Base-by-base conservation (phyloP, 2,329 filamentous ascomycete genomes). In the Trichoderma sp. region DNA sequence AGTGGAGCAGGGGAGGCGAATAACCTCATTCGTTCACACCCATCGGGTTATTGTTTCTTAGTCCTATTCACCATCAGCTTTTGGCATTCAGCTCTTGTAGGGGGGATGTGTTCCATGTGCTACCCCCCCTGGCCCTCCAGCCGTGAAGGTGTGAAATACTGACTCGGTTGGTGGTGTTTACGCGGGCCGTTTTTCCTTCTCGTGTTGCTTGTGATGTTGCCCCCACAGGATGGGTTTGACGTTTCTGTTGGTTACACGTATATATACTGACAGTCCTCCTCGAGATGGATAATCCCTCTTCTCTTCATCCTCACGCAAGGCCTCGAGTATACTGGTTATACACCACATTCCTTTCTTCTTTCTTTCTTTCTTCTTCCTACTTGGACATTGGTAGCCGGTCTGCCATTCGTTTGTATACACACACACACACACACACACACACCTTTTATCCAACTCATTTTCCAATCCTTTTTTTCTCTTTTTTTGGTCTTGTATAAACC, bases 391-490 rank as follows among this genome's bases (percentile, higher is more conserved):
- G 62, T 37, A 21, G n/a, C 53, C 8, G 40, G 40, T 19, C 8
- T 59, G 37, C 49, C 58, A n/a, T 67, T 67, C 55, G 27, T 21
- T 14, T 67, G 29, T 67, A 59, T 59, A 67, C 59, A 67, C 59
- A 27, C 40, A 40, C 29, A 21, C 35, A 37, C 8, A 40, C 35
- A 33, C 31, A 37, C 49, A 19, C 10, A 47, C 21, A 21, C 52
- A 29, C 4, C 2, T 43, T 43, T 43, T 43, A 35, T 13, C 11
- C 33, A 35, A 14, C 33, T 35, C 11, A 31, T 35, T 4, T 10
- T 43, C 19, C 19, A n/a, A 43, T 43, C 40, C 4, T 19, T 43
- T 43, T 43, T n/a, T 14, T 43, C 1, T 33, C 33, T 3, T 43
- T n/a, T 14, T n/a, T 43, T 2, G 6, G 19, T 8, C 5, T 56